These are phyloP conservation scores for Cystobasidiaceae sp. DNA, from an alignment of 1,284 basidiomycete species.

Conservation along the genomic window DNA sequence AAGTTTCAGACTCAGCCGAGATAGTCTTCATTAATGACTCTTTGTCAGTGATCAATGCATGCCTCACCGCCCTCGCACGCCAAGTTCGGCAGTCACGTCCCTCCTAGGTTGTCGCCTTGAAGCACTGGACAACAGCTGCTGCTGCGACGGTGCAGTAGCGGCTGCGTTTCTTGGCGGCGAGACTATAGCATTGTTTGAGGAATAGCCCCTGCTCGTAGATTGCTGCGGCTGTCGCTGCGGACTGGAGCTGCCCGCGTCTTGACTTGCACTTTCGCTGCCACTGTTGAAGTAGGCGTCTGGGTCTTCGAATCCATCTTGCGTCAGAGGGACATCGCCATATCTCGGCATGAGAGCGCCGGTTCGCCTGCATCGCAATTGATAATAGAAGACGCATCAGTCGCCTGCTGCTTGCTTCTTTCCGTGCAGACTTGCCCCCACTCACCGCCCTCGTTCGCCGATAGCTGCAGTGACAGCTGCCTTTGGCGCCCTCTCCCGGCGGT, in stretches of 20 bases:
- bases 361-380: not conserved
- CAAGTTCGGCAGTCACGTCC: conserved; percentile 24
- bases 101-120: conserved; percentile 10
- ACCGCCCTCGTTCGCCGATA: conserved; percentile 12
- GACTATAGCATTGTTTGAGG: too few species aligned
- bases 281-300: conserved; percentile 31
- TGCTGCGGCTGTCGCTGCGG: not conserved
- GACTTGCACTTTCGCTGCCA: too few species aligned
- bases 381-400: not conserved
- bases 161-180: too few species aligned
- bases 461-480: conserved; percentile 14
- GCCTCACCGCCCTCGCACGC: conserved; percentile 22
- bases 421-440: not conserved
- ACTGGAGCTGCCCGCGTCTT: conserved; percentile 10
- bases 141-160: too few species aligned
- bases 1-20: too few species aligned
- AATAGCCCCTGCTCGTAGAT: too few species aligned
- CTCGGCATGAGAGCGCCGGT: conserved; percentile 23
- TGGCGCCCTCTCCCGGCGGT: conserved; percentile 4
- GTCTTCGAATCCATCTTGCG: conserved; percentile 29
- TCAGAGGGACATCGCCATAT: conserved; percentile 24
- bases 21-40: too few species aligned
- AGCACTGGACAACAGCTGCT: not conserved
- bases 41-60: not conserved
- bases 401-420: too few species aligned